Base-by-base conservation (phyloP, 805 yeast genomes). In the Starmerella tilneyi region DNA sequence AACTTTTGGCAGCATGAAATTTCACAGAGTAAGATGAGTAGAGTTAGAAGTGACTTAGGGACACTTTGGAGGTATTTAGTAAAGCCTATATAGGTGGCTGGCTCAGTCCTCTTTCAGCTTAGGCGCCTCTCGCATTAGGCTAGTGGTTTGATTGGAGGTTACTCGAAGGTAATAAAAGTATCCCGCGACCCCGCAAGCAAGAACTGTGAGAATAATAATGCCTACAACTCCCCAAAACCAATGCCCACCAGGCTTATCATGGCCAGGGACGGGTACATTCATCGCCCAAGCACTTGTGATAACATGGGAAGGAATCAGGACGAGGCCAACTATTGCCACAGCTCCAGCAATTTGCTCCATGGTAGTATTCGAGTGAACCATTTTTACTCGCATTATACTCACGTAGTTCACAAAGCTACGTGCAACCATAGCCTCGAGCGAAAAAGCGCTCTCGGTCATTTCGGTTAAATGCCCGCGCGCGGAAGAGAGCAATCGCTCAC, bases 271-370 rank as follows among this genome's bases (percentile, higher is more conserved):
- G 6, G 38, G 40, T n/a, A 16, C 20, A 31, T 43, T 43, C 46
- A 43, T 43, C 11, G 46, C 46, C 46, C 46, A 43, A 3, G 41
- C 41, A 24, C 46, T 43, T 17, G 46, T 35, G 22, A 43, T 17
- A 7, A 43, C 8, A 17, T 43, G 46, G 22, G 46, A 43, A 16
- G 46, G 46, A 11, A 43, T 27, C 30, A 43, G 22, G 3, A 38
- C 36, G 3, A 43, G 35, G 6, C 46, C 41, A 19, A 36, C 16
- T 13, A 43, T 24, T 5, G 41, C 41, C 13, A 36, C 46, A 2
- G 35, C 29, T 12, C 41, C 46, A 5, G 35, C 41, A 16, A 43
- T 31, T 15, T 36, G 41, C 36, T 43, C 46, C 46, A 43, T 43
- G 19, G 23, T 36, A 17, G 30, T 35, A 31, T 43, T 43, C 9